Conservation (phyloP, 768 basidiomycete species). For the Mycena rosella region DNA sequence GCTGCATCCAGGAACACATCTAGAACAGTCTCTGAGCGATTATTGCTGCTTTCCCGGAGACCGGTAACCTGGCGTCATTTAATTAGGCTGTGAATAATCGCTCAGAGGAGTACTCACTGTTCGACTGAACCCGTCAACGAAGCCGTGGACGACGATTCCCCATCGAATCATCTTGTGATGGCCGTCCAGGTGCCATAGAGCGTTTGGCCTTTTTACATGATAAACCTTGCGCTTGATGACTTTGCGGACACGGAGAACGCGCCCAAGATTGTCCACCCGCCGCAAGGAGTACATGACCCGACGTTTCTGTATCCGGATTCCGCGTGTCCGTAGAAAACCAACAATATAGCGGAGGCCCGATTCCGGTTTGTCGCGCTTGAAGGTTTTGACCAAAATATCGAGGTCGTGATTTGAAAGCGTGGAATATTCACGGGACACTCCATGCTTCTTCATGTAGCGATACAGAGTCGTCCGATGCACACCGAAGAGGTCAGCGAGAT, state of each 20-base stretch:
- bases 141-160: conserved; percentile 45
- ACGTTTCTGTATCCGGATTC: conserved; percentile 37
- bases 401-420: neutral
- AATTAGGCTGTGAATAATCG: too few species aligned
- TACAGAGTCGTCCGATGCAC: neutral
- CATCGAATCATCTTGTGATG: conserved; percentile 46
- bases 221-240: conserved; percentile 36
- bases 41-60: conserved; percentile 30
- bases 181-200: conserved; percentile 43
- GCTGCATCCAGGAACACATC: conserved; percentile 20
- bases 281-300: conserved; percentile 31
- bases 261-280: conserved; percentile 40
- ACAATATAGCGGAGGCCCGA: conserved; percentile 43
- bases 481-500: neutral
- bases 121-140: conserved; percentile 46
- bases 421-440: neutral
- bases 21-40: conserved; percentile 17
- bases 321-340: conserved; percentile 38
- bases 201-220: conserved; percentile 33
- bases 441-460: neutral
- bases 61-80: conserved; percentile 33
- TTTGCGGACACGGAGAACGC: conserved; percentile 21
- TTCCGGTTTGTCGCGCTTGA: conserved; percentile 36
- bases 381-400: conserved; percentile 6
- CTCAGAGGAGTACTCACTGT: conserved; percentile 35